Base-by-base conservation (phyloP, 805 yeast species). In the Wickerhamiella dianesei region DNA sequence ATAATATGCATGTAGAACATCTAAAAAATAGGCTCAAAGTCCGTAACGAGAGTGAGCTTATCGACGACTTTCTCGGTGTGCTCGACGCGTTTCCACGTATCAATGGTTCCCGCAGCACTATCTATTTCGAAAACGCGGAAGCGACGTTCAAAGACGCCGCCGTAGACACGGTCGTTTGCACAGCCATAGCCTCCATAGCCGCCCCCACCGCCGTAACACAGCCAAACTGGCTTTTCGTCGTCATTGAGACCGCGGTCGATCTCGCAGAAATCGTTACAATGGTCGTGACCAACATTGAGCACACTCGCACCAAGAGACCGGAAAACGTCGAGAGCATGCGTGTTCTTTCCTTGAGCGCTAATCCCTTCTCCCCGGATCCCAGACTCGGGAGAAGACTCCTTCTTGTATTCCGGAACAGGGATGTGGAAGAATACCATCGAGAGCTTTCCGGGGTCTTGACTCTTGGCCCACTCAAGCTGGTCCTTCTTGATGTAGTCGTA, bases 171-270 rank as follows among this genome's bases (percentile, higher is more conserved):
- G 40, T 49, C 54, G 17, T 58, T 56, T 57, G 87, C 86, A 0
- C 96, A 96, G 4, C 82, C 96, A 60, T 92, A 92, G 0, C 96
- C 97, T 37, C 97, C 98, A 64, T 85, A 94, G 14, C 97, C 98
- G 3, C 75, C 73, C 1, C 79, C 94, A 21, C 98, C 98, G 3
- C 95, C 98, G 59, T 85, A 87, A 58, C 98, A 89, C 32, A 89
- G 66, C 94, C 95, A 84, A 29, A 81, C 64, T 47, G 65, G 64
- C 56, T 69, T 62, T 19, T 43, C 49, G 1, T 45, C 39, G 3
- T 20, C 35, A 29, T 50, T 40, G 6, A 25, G 32, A 41, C 59
- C 53, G 35, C 52, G 53, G 21, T 67, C 82, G 45, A 71, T 64
- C 49, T 83, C 64, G 64, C 98, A 89, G 61, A 75, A 92, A 59